Conservation (phyloP, 768 basidiomycete genomes). For the Trametes cinnabarina region DNA sequence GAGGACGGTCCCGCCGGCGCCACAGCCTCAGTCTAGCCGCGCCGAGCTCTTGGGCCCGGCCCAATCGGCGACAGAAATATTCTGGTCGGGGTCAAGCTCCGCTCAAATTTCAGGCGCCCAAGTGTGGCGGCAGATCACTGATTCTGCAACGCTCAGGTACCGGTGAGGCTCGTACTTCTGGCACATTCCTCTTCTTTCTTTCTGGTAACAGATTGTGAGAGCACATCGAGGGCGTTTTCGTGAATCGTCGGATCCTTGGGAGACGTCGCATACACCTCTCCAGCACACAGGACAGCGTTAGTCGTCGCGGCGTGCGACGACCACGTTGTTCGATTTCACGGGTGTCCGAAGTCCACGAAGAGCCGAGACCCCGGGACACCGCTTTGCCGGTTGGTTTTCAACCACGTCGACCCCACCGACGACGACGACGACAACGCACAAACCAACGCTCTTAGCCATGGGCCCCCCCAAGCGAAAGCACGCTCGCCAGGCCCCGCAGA, state of each 20-base stretch:
- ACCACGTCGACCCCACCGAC: constrained; percentile 16
- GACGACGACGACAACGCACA: constrained; percentile 18
- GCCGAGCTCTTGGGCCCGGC: neutral
- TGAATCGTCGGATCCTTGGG: neutral
- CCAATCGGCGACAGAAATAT: neutral
- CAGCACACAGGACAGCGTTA: neutral
- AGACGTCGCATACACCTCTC: neutral
- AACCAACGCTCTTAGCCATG: constrained; percentile 33
- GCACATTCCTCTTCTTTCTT: neutral
- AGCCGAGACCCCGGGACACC: constrained; percentile 28
- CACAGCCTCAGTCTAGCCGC: too few relatives aligned
- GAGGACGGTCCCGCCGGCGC: neutral
- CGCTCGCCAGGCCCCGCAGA: constrained; percentile 36
- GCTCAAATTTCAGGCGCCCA: neutral
- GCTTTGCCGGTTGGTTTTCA: constrained; percentile 35
- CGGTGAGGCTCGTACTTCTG: constrained; percentile 2
- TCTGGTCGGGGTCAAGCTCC: neutral
- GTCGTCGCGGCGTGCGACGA: neutral
- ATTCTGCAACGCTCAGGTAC: constrained; percentile 9
- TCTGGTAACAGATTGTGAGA: neutral
- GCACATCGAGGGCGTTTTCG: too few relatives aligned
- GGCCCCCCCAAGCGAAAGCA: constrained; percentile 41
- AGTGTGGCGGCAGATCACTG: constrained; percentile 16
- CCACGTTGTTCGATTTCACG: constrained; percentile 4
- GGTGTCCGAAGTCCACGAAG: constrained; percentile 29